These are phyloP conservation scores for Lipomyces kockii DNA, from an alignment of 805 yeast species.

Conservation along the genomic window DNA sequence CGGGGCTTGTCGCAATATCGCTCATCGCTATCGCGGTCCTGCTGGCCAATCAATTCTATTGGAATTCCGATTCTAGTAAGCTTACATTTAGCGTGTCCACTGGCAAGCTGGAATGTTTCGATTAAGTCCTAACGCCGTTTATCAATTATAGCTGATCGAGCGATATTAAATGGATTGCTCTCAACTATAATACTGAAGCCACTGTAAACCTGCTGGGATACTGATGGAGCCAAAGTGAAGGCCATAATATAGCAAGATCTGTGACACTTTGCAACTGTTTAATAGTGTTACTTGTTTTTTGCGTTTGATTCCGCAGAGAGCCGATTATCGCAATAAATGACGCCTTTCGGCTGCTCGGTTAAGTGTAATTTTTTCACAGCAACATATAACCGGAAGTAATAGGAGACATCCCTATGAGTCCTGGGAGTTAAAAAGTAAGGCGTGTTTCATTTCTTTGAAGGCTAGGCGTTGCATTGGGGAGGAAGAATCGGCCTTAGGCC, in stretches of 20 bases:
- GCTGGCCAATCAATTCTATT: background rate
- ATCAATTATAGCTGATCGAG: background rate
- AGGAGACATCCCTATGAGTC: no score
- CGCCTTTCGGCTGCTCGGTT: no score
- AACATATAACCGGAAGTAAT: no score
- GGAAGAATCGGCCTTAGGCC: background rate
- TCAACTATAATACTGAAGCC: background rate
- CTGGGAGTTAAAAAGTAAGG: background rate
- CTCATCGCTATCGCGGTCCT: background rate
- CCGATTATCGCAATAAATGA: no score
- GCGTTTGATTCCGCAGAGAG: no score
- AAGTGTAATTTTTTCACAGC: no score
- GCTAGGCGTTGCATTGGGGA: background rate
- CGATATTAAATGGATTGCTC: no score
- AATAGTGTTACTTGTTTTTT: no score
- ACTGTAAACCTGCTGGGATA: no score
- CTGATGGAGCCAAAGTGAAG: no score
- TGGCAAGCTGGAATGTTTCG: background rate
- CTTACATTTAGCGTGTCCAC: background rate
- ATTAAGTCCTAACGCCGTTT: background rate
- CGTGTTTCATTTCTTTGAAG: background rate
- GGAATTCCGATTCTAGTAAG: background rate
- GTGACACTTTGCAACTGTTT: no score
- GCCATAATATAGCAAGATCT: no score
- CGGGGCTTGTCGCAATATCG: background rate